Evolutionary conservation across 2,329 filamentous ascomycete genomes (phyloP).

Genomic region (Venturia oleaginea): DNA sequence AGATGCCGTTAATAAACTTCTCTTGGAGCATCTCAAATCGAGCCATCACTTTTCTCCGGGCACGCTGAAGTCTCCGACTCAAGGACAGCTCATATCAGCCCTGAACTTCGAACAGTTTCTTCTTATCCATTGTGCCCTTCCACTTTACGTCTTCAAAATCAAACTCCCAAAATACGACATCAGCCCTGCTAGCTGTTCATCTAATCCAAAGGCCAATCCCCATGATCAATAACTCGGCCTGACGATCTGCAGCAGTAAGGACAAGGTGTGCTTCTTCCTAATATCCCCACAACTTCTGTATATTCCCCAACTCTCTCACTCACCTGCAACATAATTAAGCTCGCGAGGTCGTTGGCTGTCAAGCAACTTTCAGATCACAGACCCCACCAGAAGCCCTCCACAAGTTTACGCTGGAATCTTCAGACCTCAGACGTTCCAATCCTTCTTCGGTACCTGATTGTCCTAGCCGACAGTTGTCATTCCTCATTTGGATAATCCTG

Average conservation of each 20-base stretch:
- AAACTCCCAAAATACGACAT: neutral
- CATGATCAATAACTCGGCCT: conserved; percentile 3
- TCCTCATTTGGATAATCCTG: neutral
- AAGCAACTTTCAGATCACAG: neutral
- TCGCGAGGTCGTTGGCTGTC: neutral
- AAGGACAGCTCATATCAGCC: neutral
- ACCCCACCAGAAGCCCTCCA: neutral
- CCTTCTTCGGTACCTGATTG: neutral
- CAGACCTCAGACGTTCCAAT: neutral
- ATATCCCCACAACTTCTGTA: neutral
- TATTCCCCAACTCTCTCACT: neutral
- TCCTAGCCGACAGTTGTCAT: neutral
- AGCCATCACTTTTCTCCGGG: neutral
- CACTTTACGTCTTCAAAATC: neutral
- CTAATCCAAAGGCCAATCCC: neutral
- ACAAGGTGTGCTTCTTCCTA: neutral
- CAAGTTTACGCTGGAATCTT: neutral
- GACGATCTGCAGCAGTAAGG: neutral
- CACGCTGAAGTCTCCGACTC: neutral
- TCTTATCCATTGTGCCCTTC: neutral
- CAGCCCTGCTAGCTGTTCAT: neutral
- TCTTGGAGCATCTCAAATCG: neutral
- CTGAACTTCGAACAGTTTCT: neutral
- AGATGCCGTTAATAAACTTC: neutral
- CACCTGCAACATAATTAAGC: neutral